Conservation (phyloP, 1,284 basidiomycete species). For the Sporisorium exsertum region DNA sequence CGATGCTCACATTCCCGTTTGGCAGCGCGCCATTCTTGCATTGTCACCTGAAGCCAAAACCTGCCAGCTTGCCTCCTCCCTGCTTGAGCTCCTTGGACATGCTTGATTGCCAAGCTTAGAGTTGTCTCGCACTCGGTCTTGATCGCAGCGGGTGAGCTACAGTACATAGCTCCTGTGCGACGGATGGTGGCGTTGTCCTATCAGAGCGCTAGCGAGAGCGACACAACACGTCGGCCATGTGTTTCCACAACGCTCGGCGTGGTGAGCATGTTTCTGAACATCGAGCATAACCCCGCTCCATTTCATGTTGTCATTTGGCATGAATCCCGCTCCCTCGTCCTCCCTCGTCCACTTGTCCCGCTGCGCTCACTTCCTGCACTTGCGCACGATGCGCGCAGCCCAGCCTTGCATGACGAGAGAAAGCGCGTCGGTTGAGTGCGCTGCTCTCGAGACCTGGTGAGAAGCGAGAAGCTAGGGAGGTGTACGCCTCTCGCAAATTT, state of each 20-base stretch:
- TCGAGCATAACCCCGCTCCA: slow-evolving; percentile 10
- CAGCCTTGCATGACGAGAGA: background rate
- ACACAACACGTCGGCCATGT: background rate
- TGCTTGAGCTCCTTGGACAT: background rate
- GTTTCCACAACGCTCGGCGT: background rate
- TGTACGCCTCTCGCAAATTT: background rate
- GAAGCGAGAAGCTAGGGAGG: background rate
- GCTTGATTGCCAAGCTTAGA: background rate
- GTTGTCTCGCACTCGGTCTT: background rate
- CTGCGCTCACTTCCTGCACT: background rate
- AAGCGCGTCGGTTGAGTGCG: background rate
- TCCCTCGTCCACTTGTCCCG: background rate
- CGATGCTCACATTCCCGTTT: background rate
- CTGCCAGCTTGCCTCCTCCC: no score
- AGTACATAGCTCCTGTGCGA: background rate
- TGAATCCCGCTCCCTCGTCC: background rate
- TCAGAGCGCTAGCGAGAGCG: background rate
- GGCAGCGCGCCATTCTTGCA: background rate
- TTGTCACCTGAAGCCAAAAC: background rate
- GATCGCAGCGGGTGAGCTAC: background rate
- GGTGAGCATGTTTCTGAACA: background rate
- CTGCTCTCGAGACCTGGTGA: no score
- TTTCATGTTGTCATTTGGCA: slow-evolving; percentile 37
- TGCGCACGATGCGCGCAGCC: background rate
- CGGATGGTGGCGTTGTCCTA: background rate